A percentile compares a stretch with the other conserved stretches of the same genome.
Evolutionary conservation across 176 grass and related monocot genomes (phyloP).

Genomic region (Oryza brachyantha): DNA sequence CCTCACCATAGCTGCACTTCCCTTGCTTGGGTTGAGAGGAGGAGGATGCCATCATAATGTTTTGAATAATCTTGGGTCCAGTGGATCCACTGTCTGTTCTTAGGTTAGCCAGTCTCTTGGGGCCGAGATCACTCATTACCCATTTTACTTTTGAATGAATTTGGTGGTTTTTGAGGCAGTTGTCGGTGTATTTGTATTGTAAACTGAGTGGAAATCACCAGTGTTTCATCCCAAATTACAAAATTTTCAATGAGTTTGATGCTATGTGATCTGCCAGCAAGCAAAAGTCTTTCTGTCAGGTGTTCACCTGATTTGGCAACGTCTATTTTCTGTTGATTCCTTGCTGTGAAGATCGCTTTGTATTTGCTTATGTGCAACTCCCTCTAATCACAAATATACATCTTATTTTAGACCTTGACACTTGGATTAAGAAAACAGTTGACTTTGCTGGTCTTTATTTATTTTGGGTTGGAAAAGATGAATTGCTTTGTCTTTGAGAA

Average conservation of each 20-base stretch:
- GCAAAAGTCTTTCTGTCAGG: not conserved
- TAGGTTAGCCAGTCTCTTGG: slow-evolving; percentile 35
- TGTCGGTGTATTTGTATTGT: slow-evolving; percentile 38
- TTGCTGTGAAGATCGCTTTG: not conserved
- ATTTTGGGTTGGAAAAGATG: no score
- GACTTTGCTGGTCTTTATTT: no score
- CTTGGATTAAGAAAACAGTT: no score
- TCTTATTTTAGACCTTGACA: no score
- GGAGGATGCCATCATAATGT: slow-evolving; percentile 27
- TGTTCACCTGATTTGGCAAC: not conserved
- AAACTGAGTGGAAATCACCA: slow-evolving; percentile 31
- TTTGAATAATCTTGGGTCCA: slow-evolving; percentile 35
- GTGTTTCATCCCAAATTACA: slow-evolving; percentile 25
- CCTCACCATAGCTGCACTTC: not conserved
- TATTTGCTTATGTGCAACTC: not conserved
- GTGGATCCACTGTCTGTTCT: slow-evolving; percentile 1
- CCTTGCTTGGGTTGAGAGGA: slow-evolving; percentile 21
- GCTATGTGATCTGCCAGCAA: not conserved
- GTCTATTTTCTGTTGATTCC: not conserved
- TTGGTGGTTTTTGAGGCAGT: slow-evolving; percentile 41
- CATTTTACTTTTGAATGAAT: not conserved
- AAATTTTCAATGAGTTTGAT: not conserved
- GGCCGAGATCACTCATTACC: not conserved
- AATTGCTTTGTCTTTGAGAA: no score
- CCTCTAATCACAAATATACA: no score